phyloP scores from a whole-genome alignment of 2,329 filamentous ascomycete species.

The Penicillium sp. region DNA sequence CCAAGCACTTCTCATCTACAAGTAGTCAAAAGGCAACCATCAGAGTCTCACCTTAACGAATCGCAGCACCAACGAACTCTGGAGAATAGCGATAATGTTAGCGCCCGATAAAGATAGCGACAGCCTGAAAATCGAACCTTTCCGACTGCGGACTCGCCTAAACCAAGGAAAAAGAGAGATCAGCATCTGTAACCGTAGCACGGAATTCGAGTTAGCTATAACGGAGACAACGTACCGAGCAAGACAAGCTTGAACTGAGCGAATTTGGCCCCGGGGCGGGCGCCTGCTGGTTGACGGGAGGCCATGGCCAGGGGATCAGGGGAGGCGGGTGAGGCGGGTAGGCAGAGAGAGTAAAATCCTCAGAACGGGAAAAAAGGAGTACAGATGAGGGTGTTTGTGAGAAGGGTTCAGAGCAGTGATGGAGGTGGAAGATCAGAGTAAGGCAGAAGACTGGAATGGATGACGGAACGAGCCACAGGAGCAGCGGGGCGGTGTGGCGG shows the following conservation, averaged over 20 bases:
- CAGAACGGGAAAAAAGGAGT: background rate
- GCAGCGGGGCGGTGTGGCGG: conserved; percentile 27
- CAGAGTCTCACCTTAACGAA: conserved; percentile 82
- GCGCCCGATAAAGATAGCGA: conserved; percentile 20
- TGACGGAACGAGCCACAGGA: conserved; percentile 39
- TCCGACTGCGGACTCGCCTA: conserved; percentile 97
- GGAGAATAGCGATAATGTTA: conserved; percentile 35
- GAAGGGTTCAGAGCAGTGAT: conserved; percentile 4
- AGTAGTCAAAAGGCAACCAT: background rate
- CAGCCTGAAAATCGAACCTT: conserved; percentile 61
- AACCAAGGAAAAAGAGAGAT: conserved; percentile 18
- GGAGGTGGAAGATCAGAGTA: conserved; percentile 23
- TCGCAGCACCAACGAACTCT: conserved; percentile 96
- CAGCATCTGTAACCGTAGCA: conserved; percentile 8
- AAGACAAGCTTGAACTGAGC: conserved; percentile 99
- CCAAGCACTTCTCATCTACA: background rate
- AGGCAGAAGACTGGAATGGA: conserved; percentile 23
- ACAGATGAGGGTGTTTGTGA: background rate
- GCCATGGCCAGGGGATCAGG: conserved; percentile 63
- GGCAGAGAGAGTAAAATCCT: conserved; percentile 3
- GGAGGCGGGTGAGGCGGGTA: conserved; percentile 7
- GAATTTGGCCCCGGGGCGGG: conserved; percentile 72
- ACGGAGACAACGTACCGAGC: conserved; percentile 64
- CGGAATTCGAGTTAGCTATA: background rate
- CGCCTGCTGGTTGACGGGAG: conserved; percentile 73